Conservation (phyloP, 78 protist genomes). For the Chrysochromulina parva region DNA sequence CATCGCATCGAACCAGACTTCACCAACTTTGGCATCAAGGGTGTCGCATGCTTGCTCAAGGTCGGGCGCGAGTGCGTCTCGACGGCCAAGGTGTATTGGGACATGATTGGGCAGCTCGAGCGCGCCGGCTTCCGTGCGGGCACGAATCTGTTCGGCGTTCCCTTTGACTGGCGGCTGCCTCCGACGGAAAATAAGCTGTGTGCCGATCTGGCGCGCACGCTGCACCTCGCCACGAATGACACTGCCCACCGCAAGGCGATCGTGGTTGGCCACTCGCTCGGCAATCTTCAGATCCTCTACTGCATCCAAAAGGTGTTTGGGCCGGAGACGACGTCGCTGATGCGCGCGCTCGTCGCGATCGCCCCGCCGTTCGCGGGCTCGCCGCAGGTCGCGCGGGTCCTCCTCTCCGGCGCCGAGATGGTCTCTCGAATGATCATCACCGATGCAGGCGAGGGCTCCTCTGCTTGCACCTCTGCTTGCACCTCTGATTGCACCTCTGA, state of each 20-base stretch:
- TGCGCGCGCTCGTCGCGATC: neutral
- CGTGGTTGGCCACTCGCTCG: neutral
- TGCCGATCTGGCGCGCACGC: neutral
- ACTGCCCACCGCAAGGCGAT: neutral
- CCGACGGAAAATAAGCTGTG: neutral
- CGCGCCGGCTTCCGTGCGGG: neutral
- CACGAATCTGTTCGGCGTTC: neutral
- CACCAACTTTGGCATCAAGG: neutral
- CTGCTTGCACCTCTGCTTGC: too few relatives aligned
- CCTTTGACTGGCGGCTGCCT: conserved; percentile 10
- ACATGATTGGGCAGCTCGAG: neutral
- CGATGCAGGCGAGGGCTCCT: too few relatives aligned
- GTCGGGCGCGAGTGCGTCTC: neutral
- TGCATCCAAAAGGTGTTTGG: neutral
- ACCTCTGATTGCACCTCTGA: too few relatives aligned
- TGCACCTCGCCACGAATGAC: neutral
- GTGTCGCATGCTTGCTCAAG: conserved; percentile 25
- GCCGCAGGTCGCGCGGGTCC: neutral
- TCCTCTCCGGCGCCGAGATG: neutral
- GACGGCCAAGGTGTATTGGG: conserved; percentile 14
- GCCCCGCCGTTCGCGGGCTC: neutral
- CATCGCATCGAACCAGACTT: neutral
- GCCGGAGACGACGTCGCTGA: neutral
- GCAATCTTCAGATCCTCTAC: neutral
- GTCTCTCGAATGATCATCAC: neutral